Evolutionary conservation across 2,329 filamentous ascomycete species (phyloP), one percentile per base, ranked within the genome.

Genomic region (Ustilaginoidea virens): DNA sequence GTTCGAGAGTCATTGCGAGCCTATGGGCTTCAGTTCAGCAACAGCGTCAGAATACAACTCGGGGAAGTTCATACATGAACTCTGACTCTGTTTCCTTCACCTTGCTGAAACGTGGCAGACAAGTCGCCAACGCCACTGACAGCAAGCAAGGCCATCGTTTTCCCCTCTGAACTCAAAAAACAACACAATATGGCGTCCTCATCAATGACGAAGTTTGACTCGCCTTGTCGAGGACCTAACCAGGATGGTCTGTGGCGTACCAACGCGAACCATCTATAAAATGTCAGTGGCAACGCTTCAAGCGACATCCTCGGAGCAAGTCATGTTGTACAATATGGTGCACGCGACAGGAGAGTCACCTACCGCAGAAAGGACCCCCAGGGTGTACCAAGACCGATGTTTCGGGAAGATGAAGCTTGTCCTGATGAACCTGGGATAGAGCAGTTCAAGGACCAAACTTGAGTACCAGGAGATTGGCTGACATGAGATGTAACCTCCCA

Each of bases 191-290:
- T 54, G 1, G 74, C 82, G 43, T 92, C 80, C 40, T 85, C 80
- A 35, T 83, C 77, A 4, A 86, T 58, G 4, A 58, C 55, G 32
- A 92, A 79, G 1, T 56, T 56, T 4, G 58, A 52, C 36, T 68
- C 73, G 9, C 86, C 86, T 48, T 94, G 86, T 22, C 83, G 64
- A n/a, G 87, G 87, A 6, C 79, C 82, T 8, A 93, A 58, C 87
- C 87, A 96, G 2, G 85, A 78, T 19, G 66, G 68, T 72, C 76
- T 90, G 4, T 81, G 60, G 12, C 85, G 72, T 5, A 92, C 74
- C 9, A 93, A 55, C 6, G 81, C 73, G 47, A 93, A 87, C 73
- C 83, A 92, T 40, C 79, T 71, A 28, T 27, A 15, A 13, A 5
- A n/a, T 5, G 28, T 35, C 24, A 35, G 30, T 18, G 20, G 17